A percentile compares a stretch with the other conserved stretches of the same genome.
These are phyloP conservation scores for Fusarium tuaranense DNA, from an alignment of 2,329 filamentous ascomycete species.

Conservation along the genomic window DNA sequence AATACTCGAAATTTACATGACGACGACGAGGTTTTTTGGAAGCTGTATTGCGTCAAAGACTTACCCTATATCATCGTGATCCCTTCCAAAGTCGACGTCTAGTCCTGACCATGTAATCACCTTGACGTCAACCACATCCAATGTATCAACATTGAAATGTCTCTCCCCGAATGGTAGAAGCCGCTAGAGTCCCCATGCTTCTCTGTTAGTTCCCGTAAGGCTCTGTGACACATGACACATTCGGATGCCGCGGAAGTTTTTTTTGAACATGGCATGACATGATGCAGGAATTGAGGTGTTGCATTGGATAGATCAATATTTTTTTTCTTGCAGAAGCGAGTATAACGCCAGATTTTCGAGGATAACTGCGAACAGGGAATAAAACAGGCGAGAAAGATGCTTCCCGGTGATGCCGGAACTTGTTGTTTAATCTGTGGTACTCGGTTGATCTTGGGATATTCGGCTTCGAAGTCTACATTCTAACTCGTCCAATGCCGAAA, in stretches of 20 bases:
- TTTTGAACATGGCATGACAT: conserved; percentile 22
- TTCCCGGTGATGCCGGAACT: neutral
- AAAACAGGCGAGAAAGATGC: neutral
- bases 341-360: neutral
- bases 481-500: neutral
- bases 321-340: neutral
- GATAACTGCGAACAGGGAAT: neutral
- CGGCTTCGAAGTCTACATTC: neutral
- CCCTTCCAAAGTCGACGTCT: neutral
- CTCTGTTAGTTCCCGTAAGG: conserved; percentile 20
- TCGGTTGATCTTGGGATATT: neutral
- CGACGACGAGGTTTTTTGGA: neutral
- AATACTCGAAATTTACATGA: neutral
- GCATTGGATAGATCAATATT: neutral
- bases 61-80: conserved; percentile 1
- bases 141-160: neutral
- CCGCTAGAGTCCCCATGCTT: neutral
- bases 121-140: conserved; percentile 36
- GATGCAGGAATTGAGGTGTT: neutral
- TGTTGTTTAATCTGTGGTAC: neutral
- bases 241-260: conserved; percentile 23
- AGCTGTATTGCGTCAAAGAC: neutral
- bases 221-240: conserved; percentile 24
- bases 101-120: conserved; percentile 28
- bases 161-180: neutral